Evolutionary conservation across 164 flowering plant genomes (phyloP), one percentile per base, ranked within the genome.

Genomic region (Cinnamomum micranthum): DNA sequence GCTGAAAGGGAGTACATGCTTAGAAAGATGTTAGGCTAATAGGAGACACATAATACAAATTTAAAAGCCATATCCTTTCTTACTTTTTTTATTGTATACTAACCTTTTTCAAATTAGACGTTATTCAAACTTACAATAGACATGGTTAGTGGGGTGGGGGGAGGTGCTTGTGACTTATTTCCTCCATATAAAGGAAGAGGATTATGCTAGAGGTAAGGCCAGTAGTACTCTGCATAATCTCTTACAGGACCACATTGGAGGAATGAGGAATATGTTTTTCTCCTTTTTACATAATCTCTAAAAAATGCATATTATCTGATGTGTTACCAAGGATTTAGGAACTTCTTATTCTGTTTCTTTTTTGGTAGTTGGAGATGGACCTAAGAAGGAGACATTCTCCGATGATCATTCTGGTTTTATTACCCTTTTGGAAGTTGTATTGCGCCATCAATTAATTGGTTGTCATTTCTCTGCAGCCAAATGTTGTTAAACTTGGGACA

Each of bases 401-500:
- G 60, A 14, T 55, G 5, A 14, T 20, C n/a, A 55, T 55, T 3
- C n/a, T 55, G 60, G 60, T 41, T 14, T 55, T 15, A 55, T 19
- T 55, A 19, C 60, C 20, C 20, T 19, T 55, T 55, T 55, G 60
- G 60, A 41, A 55, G 60, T 55, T 55, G 60, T 55, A 19, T 55
- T 55, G n/a, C 13, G 60, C 60, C 60, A 55, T 20, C n/a, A 17
- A 9, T 41, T 55, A 55, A 55, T 15, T 55, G 60, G 4, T 55
- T 55, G 20, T 55, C 31, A 41, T 77, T 51, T 68, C 19, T 65
- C 22, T 14, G 86, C 94, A 92, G 99, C 73, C 75, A 71, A 74
- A 78, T 77, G 89, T 80, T 72, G 64, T 84, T 73, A 91, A 92
- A 78, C 70, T 86, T 76, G 99, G 98, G 35, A 95, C 99, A 35